Evolutionary conservation across 768 basidiomycete genomes (phyloP), one percentile per base, ranked within the genome.

Genomic region (Tricholoma sp.): DNA sequence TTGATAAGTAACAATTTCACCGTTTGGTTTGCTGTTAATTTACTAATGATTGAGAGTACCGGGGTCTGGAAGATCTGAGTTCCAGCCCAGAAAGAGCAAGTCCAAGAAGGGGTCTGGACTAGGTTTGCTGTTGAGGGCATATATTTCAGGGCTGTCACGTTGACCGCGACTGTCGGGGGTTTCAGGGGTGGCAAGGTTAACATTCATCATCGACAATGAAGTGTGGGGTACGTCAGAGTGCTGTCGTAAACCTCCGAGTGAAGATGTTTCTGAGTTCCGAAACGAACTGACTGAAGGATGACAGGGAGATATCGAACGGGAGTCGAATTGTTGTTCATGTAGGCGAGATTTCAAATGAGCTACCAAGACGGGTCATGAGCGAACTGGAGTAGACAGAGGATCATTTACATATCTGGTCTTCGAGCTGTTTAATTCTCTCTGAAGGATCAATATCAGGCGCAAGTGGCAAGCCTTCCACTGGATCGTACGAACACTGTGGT

Each of bases 401-500:
- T 28, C 10, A 54, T 69, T 60, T 66, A 90, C 91, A 76, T 61
- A 93, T 85, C 75, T 92, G 83, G 56, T 84, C 83, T 69, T 93
- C 91, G 15, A 93, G 74, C 41, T 85, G 78, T 57, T 80, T 81
- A 56, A 93, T 90, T 68, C 86, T 89, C 58, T 90, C 88, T 11
- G 82, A 63, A n/a, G 89, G 89, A 68, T 92, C 88, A 11, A 80
- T 83, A 57, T 91, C 88, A 50, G 89, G 81, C 18, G 88, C 85
- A 37, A 93, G 79, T 7, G 83, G 77, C 36, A 92, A 69, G 15
- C 91, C 91, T 68, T 93, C 91, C 13, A 92, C 85, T 2, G 90
- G 91, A 70, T 94, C 91, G 67, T 94, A 94, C 9, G 82, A 82
- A 63, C 91, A 94, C 64, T 88, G 86, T 7, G 91, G 91, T 68